Base-by-base conservation (phyloP, 768 basidiomycete species). In the Lanmaoa pseudosensibilis region DNA sequence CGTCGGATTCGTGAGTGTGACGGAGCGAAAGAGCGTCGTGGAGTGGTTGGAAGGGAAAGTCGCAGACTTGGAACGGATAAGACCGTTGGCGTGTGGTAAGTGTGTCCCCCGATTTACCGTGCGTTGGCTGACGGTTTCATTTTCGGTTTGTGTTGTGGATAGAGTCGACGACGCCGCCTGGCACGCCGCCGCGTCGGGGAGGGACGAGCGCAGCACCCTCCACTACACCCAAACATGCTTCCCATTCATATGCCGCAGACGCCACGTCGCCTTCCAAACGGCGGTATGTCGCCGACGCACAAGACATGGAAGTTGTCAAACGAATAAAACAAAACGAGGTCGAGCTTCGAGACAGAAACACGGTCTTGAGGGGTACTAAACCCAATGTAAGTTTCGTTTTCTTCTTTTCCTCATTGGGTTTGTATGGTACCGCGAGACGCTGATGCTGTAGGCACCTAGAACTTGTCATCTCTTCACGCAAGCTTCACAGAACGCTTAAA, bases 251-350 rank as follows among this genome's bases (percentile, higher is more conserved):
- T 54, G 56, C 71, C 11, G 43, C 69, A 4, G 76, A 74, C 2
- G 38, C 65, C 6, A 65, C 68, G 2, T 80, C 85, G 0, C 79
- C 84, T 10, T 62, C 78, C 19, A 96, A 95, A 72, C 78, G 89
- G 51, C 82, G 86, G 32, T 95, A 96, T 65, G 84, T 89, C 15
- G 77, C 90, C 0, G 90, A 98, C 70, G 62, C 79, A 0, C 81
- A 82, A 23, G 96, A 98, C 68, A 72, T 84, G 3, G 94, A 94
- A 48, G 80, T 87, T 21, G 94, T 96, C 55, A 97, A 95, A 75
- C 87, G 85, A 66, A 92, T 97, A 57, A 70, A 64, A 66, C 76
- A 77, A 67, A 84, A 82, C 54, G 88, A 92, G 63, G 78, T 92
- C n/a, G 88, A 94, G 70, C 78, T 94, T 18, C 78, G 82, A 52